A percentile compares a stretch with the other conserved stretches of the same genome.
Evolutionary conservation across 495 filamentous ascomycete species (phyloP).

Genomic region (Hypoxylon fuscum): DNA sequence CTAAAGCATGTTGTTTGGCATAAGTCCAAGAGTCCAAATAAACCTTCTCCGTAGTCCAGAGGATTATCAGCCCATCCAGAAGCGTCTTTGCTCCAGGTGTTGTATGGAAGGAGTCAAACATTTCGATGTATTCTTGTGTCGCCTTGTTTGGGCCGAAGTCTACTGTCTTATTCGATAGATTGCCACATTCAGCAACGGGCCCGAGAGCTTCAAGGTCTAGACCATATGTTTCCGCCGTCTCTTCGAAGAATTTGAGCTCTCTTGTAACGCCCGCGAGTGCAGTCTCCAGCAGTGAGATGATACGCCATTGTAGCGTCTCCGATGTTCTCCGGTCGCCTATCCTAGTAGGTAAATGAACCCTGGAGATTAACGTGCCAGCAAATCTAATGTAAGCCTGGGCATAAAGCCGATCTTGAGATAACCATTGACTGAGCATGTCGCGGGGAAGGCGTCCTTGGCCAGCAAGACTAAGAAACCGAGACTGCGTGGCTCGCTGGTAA

Average conservation of each 20-base stretch:
- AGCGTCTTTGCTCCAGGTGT: slow-evolving; percentile 37
- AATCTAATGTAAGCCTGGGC: slow-evolving; percentile 76
- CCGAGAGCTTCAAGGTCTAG: slow-evolving; percentile 59
- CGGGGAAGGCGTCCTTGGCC: slow-evolving; percentile 69
- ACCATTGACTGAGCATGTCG: slow-evolving; percentile 68
- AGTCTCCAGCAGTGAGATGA: slow-evolving; percentile 68
- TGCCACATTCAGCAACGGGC: slow-evolving; percentile 42
- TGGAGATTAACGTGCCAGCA: slow-evolving; percentile 70
- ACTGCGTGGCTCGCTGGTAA: slow-evolving; percentile 67
- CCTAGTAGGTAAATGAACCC: slow-evolving; percentile 64
- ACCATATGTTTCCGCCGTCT: slow-evolving; percentile 67
- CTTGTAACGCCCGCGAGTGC: slow-evolving; percentile 70
- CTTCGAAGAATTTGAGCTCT: slow-evolving; percentile 75
- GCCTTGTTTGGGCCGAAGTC: slow-evolving; percentile 42
- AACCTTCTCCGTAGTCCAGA: slow-evolving; percentile 77
- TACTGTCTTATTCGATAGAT: slow-evolving; percentile 21
- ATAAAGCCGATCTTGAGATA: slow-evolving; percentile 80
- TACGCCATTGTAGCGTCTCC: slow-evolving; percentile 57
- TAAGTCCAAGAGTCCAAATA: slow-evolving; percentile 69
- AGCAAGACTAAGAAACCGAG: slow-evolving; percentile 73
- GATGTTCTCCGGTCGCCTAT: slow-evolving; percentile 40
- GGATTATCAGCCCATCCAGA: slow-evolving; percentile 72
- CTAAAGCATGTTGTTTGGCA: slow-evolving; percentile 48
- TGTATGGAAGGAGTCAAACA: slow-evolving; percentile 46
- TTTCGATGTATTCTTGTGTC: slow-evolving; percentile 44